Evolutionary conservation across 352 stramenopile genomes (phyloP).

Genomic region (Phytophthora sp.): DNA sequence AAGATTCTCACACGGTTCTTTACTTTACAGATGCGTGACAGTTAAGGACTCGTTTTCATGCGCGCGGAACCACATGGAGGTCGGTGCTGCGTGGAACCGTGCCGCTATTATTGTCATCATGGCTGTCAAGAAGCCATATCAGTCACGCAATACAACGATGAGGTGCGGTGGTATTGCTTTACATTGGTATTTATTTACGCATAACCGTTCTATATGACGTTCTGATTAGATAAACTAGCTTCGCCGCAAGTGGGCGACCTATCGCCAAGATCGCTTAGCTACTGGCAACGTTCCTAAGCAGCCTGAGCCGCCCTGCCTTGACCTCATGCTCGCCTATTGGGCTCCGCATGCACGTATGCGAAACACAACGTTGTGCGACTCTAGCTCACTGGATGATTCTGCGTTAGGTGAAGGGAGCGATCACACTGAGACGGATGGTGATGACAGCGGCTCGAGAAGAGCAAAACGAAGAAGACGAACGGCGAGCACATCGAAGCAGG

Average conservation of each 20-base stretch:
- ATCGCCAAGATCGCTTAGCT: not conserved
- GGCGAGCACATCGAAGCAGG: slow-evolving; percentile 11
- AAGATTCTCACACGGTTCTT: too few species aligned
- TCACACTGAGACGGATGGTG: not conserved
- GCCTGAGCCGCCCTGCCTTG: not conserved
- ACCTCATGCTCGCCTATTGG: slow-evolving; percentile 15
- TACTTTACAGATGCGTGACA: not conserved
- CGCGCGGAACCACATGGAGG: not conserved
- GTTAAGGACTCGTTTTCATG: not conserved
- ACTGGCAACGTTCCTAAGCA: slow-evolving; percentile 12
- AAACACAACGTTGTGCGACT: slow-evolving; percentile 11
- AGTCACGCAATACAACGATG: not conserved
- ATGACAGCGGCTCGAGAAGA: not conserved
- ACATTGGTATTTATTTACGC: too few species aligned
- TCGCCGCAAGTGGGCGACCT: not conserved
- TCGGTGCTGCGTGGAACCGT: not conserved
- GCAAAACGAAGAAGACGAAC: slow-evolving; percentile 18
- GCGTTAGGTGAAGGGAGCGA: not conserved
- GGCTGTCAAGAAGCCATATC: not conserved
- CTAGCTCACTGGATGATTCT: too few species aligned
- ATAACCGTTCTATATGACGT: too few species aligned
- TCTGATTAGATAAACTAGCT: not conserved
- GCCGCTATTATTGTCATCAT: not conserved
- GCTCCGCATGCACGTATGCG: slow-evolving; percentile 5
- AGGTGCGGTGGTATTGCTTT: too few species aligned